phyloP scores from a whole-genome alignment of 2,329 filamentous ascomycete genomes.

The Tolypocladium paradoxum region DNA sequence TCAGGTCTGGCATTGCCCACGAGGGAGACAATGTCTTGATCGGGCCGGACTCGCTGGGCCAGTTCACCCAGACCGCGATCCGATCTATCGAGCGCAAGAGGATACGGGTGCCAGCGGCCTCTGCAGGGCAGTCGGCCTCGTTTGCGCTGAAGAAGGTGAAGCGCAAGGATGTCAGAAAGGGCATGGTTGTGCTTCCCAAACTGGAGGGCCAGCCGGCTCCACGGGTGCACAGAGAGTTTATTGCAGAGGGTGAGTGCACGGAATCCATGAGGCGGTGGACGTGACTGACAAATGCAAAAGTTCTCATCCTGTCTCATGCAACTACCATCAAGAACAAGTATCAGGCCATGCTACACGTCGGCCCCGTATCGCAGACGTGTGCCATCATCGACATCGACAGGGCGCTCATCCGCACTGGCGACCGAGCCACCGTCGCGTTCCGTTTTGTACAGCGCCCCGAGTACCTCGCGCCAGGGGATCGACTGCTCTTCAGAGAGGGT shows the following conservation, averaged over 20 bases:
- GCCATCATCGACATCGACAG: constrained; percentile 95
- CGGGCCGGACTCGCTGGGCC: constrained; percentile 80
- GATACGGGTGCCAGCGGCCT: constrained; percentile 76
- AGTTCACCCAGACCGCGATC: constrained; percentile 78
- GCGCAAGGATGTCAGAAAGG: constrained; percentile 88
- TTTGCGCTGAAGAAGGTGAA: constrained; percentile 83
- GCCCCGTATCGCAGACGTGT: constrained; percentile 89
- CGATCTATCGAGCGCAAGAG: constrained; percentile 92
- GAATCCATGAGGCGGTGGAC: not conserved
- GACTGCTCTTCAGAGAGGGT: constrained; percentile 87
- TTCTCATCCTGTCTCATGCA: constrained; percentile 87
- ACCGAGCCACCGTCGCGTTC: constrained; percentile 89
- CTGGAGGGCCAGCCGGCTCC: constrained; percentile 57
- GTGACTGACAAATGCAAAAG: constrained; percentile 25
- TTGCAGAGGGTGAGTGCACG: constrained; percentile 54
- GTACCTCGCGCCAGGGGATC: constrained; percentile 79
- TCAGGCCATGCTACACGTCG: constrained; percentile 96
- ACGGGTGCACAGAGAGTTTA: constrained; percentile 65
- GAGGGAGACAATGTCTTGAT: constrained; percentile 82
- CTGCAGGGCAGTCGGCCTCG: constrained; percentile 83
- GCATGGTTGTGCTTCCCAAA: constrained; percentile 92
- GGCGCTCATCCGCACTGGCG: constrained; percentile 88
- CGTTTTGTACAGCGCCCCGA: constrained; percentile 90
- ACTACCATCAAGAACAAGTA: constrained; percentile 97
- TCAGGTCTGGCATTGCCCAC: constrained; percentile 80